Evolutionary conservation across 2,329 filamentous ascomycete genomes (phyloP).

Genomic region (Colletotrichum spaethianum): DNA sequence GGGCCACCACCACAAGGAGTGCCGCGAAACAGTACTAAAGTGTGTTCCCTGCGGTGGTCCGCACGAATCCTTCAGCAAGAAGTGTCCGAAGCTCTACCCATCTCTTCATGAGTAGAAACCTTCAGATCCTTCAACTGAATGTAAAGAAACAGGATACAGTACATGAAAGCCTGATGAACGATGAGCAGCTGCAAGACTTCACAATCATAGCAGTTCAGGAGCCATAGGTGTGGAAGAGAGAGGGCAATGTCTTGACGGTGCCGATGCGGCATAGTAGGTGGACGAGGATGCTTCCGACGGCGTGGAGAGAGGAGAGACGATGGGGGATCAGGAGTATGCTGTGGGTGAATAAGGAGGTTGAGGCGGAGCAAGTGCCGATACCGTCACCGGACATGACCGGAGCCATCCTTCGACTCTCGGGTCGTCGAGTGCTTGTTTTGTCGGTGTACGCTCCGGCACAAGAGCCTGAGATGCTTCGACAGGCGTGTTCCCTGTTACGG

Average conservation of each 20-base stretch:
- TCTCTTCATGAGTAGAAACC: conserved; percentile 41
- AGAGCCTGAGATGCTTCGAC: conserved; percentile 6
- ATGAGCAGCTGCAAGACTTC: conserved; percentile 39
- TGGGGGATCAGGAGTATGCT: conserved; percentile 10
- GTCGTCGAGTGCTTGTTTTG: background rate
- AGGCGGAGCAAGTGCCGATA: background rate
- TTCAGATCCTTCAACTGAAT: conserved; percentile 40
- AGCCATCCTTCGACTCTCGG: background rate
- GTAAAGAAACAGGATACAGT: conserved; percentile 39
- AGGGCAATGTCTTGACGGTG: conserved; percentile 39
- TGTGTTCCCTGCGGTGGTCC: conserved; percentile 43
- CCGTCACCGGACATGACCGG: background rate
- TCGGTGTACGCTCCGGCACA: background rate
- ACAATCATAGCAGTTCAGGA: conserved; percentile 41
- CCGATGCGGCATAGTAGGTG: conserved; percentile 41
- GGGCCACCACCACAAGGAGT: conserved; percentile 43
- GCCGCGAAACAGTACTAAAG: conserved; percentile 22
- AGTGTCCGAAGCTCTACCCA: conserved; percentile 43
- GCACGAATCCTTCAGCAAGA: conserved; percentile 29
- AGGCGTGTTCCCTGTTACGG: background rate
- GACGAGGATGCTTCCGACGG: conserved; percentile 35
- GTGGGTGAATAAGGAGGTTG: background rate
- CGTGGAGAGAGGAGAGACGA: conserved; percentile 27
- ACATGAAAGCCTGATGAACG: conserved; percentile 43
- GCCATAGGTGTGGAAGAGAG: conserved; percentile 33